phyloP scores from a whole-genome alignment of 2,329 filamentous ascomycete species.

The Geosmithia putterillii region DNA sequence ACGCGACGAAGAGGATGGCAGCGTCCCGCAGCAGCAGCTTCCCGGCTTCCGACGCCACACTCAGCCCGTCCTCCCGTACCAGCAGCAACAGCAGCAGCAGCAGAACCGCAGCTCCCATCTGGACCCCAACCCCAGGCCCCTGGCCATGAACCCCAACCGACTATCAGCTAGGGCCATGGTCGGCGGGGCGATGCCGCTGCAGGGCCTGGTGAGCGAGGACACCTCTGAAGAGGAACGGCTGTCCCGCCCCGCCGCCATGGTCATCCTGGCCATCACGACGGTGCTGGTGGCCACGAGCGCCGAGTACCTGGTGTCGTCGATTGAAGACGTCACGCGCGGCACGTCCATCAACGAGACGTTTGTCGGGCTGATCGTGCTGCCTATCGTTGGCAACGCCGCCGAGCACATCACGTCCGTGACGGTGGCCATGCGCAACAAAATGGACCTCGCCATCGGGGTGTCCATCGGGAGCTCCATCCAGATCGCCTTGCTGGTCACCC shows the following conservation, averaged over 20 bases:
- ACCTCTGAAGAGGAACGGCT: conserved; percentile 19
- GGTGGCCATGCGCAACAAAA: conserved; percentile 63
- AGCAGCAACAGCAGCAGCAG: no score
- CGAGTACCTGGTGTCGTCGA: conserved; percentile 58
- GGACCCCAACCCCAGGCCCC: neutral
- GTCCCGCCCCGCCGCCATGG: conserved; percentile 41
- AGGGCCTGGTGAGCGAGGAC: conserved; percentile 16
- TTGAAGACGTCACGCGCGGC: conserved; percentile 46
- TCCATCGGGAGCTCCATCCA: conserved; percentile 61
- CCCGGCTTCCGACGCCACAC: no score
- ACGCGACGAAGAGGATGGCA: neutral
- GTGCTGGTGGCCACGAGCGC: conserved; percentile 56
- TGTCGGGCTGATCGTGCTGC: conserved; percentile 59
- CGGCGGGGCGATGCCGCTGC: conserved; percentile 2
- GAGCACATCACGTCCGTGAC: conserved; percentile 62
- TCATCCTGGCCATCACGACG: conserved; percentile 52
- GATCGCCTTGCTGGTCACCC: conserved; percentile 60
- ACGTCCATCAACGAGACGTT: conserved; percentile 52
- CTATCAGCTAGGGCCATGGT: neutral
- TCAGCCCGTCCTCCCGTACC: no score
- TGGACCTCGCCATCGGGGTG: conserved; percentile 63
- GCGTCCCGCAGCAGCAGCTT: neutral
- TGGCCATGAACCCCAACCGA: neutral
- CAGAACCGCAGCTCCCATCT: neutral
- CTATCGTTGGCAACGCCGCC: conserved; percentile 62